Evolutionary conservation across 805 yeast genomes (phyloP).

Genomic region (Clavispora asparagi): DNA sequence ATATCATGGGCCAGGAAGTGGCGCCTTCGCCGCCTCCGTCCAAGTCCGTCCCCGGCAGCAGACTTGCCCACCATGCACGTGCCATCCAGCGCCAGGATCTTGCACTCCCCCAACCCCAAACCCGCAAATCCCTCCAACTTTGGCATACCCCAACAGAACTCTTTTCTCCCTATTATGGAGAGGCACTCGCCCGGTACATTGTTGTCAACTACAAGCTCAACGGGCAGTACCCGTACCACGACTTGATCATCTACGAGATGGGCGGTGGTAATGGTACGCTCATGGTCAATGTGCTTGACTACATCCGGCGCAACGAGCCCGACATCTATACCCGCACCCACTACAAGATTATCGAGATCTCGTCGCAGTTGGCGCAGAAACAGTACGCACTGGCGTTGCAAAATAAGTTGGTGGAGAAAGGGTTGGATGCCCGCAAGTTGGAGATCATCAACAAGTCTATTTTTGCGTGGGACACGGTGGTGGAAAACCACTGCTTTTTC

Average conservation of each 20-base stretch:
- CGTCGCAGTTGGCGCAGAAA: slow-evolving; percentile 54
- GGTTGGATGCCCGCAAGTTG: slow-evolving; percentile 52
- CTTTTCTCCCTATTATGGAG: slow-evolving; percentile 80
- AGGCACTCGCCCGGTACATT: slow-evolving; percentile 77
- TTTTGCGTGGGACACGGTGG: slow-evolving; percentile 62
- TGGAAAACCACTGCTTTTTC: slow-evolving; percentile 66
- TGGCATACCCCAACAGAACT: slow-evolving; percentile 92
- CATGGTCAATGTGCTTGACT: slow-evolving; percentile 70
- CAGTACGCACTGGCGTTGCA: slow-evolving; percentile 40
- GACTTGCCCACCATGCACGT: slow-evolving; percentile 23
- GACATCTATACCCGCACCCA: slow-evolving; percentile 65
- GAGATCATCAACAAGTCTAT: slow-evolving; percentile 70
- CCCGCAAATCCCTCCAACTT: slow-evolving; percentile 49
- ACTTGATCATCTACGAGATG: slow-evolving; percentile 74
- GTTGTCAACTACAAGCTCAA: slow-evolving; percentile 66
- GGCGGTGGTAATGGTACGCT: slow-evolving; percentile 90
- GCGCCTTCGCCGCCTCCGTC: slow-evolving; percentile 3
- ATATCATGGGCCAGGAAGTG: neutral
- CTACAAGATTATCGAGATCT: slow-evolving; percentile 71
- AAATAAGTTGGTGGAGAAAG: slow-evolving; percentile 27
- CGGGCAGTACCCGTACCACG: slow-evolving; percentile 59
- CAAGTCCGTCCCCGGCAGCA: neutral
- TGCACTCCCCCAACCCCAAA: slow-evolving; percentile 8
- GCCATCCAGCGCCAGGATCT: slow-evolving; percentile 19
- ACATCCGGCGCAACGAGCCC: slow-evolving; percentile 56